These are phyloP conservation scores for Drechslerella coelobrocha DNA, from an alignment of 2,329 filamentous ascomycete genomes.

Conservation along the genomic window DNA sequence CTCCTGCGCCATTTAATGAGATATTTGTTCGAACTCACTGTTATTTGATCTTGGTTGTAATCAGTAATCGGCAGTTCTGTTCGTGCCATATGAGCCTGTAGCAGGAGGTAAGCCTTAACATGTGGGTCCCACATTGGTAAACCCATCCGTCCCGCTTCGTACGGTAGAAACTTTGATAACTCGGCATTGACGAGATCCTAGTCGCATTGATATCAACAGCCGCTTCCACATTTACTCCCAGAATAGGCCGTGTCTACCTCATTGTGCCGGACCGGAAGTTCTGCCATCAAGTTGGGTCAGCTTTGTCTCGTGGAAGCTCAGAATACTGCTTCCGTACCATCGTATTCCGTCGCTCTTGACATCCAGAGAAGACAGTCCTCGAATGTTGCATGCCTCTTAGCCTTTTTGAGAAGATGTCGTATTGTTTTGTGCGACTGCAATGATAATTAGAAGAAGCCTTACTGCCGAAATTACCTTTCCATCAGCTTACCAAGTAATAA, in stretches of 20 bases:
- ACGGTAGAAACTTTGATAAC: constrained; percentile 79
- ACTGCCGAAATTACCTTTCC: not conserved
- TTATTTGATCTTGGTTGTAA: constrained; percentile 91
- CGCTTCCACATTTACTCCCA: not conserved
- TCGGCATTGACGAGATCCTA: constrained; percentile 89
- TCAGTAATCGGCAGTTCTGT: constrained; percentile 92
- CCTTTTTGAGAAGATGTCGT: constrained; percentile 78
- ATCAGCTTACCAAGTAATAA: constrained; percentile 74
- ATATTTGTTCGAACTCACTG: constrained; percentile 53
- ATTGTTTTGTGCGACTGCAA: constrained; percentile 82
- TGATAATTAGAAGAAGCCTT: constrained; percentile 50
- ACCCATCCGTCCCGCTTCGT: constrained; percentile 68
- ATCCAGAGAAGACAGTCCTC: constrained; percentile 89
- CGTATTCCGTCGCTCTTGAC: constrained; percentile 90
- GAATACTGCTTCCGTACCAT: constrained; percentile 59
- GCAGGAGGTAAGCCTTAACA: constrained; percentile 89
- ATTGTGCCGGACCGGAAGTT: constrained; percentile 95
- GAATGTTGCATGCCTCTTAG: constrained; percentile 77
- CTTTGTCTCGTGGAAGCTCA: not conserved
- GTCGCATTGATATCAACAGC: not conserved
- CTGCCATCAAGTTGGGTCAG: constrained; percentile 58
- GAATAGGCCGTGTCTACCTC: constrained; percentile 62
- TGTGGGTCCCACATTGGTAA: constrained; percentile 98
- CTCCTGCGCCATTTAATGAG: not conserved
- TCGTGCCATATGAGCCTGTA: constrained; percentile 94